Conservation (phyloP, 768 basidiomycete genomes). For the Russula virescens region DNA sequence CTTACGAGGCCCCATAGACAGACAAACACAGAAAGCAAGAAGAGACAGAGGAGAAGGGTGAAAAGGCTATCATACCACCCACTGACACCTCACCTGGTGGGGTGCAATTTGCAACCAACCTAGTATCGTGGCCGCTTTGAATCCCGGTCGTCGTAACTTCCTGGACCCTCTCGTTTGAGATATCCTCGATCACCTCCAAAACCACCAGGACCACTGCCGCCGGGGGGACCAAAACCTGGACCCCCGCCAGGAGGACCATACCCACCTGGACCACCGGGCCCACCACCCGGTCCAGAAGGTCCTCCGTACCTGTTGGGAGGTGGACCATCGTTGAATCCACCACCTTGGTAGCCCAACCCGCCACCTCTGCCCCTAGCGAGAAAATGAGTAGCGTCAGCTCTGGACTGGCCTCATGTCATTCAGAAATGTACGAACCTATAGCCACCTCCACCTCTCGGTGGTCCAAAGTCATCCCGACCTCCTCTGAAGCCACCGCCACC, state of each 20-base stretch:
- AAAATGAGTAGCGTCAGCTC: not conserved
- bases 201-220: conserved; percentile 33
- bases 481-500: conserved; percentile 28
- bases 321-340: conserved; percentile 30
- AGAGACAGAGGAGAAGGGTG: conserved; percentile 9
- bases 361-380: conserved; percentile 22
- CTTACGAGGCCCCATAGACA: conserved; percentile 15
- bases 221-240: conserved; percentile 24
- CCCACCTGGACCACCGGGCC: conserved; percentile 40
- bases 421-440: conserved; percentile 22
- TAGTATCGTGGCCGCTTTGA: conserved; percentile 76
- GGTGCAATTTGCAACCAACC: conserved; percentile 7
- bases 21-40: conserved; percentile 10
- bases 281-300: conserved; percentile 31
- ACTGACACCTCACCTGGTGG: conserved; percentile 10
- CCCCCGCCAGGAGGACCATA: conserved; percentile 38
- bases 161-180: conserved; percentile 71
- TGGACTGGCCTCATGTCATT: not conserved
- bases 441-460: conserved; percentile 30
- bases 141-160: conserved; percentile 72
- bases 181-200: conserved; percentile 48
- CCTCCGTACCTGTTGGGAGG: conserved; percentile 38
- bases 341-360: conserved; percentile 24
- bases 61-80: conserved; percentile 23
- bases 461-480: conserved; percentile 25